Evolutionary conservation across 495 filamentous ascomycete genomes (phyloP), one percentile per base, ranked within the genome.

Genomic region (Evernia prunastri): DNA sequence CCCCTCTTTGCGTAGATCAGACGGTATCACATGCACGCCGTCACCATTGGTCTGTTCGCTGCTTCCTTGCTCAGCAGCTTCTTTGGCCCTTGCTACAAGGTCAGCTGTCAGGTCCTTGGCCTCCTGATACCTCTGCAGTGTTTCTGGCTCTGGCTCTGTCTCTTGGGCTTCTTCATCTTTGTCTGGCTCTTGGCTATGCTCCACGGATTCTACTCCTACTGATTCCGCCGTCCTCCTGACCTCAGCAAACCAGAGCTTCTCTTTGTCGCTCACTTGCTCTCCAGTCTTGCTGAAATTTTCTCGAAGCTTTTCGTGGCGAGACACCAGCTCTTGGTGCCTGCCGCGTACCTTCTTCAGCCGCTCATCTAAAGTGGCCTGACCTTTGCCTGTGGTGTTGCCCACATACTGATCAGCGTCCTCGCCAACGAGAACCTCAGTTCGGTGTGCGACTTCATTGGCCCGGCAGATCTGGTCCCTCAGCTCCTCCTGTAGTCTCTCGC

Each of bases 221-320:
- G 74, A 77, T 31, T 70, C 69, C 5, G 74, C 73, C 51, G 90
- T 63, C 17, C 72, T 65, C 29, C 81, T 74, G 31, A 92, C 83
- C 69, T 92, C 89, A 8, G 79, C 78, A 2, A 82, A 69, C 85
- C 86, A 92, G 0, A 82, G 79, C 70, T 77, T 82, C 70, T 92
- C 89, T 72, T 85, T 89, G 61, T 88, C 86, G 72, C 87, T 92
- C 43, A 96, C 75, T 60, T 88, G 83, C 15, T 83, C 85, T 23
- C 76, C 79, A 13, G 76, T 75, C 68, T 82, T 82, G 45, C 79
- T 75, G 42, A 90, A 75, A 69, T 80, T 87, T 68, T 77, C 82
- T 43, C 82, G 78, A 60, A 96, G 66, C 4, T 74, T 77, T 61
- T 93, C 89, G 70, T 90, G 82, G 56, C 89, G 78, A 59, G 77